Base-by-base conservation (phyloP, 2,329 filamentous ascomycete species). In the Aspergillus intermedius region DNA sequence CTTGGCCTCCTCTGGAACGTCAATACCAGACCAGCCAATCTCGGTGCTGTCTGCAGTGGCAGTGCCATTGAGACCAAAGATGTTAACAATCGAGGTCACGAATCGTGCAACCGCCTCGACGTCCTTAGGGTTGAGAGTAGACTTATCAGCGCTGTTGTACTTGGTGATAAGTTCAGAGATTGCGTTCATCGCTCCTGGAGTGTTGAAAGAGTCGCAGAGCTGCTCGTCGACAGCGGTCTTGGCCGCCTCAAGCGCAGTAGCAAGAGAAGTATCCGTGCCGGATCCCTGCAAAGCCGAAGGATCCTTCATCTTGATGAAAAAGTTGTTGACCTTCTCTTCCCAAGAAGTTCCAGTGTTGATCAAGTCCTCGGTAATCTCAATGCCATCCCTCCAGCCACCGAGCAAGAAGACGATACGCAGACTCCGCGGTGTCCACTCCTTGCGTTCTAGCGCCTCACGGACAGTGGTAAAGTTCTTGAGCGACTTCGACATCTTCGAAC, bases 381-480 rank as follows among this genome's bases (percentile, higher is more conserved):
- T 84, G 1, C 89, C 88, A 44, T 95, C 88, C 58, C 88, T 88
- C 91, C 91, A 97, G 44, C 82, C 82, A 41, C 91, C 89, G 58
- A 95, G 80, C 42, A 97, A 70, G 70, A 96, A 95, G 13, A 93
- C 86, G 46, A 94, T 86, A 42, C 91, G 81, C 72, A 96, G 78
- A 48, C 83, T 83, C 51, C 91, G 78, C 0, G 90, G 77, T 0
- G 88, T 93, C 76, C 88, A 95, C 44, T 82, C 79, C 34, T 79
- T 79, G 30, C 76, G 73, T 3, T 74, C 71, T 6, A 97, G 73
- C 0, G 91, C 90, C 65, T 94, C 87, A 25, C 88, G 80, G 53
- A 97, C 95, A 0, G 91, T 95, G 37, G 89, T 89, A 68, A 96
- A 96, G 68, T 96, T 97, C 74, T 97, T 96, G 49, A 97, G 72